Base-by-base conservation (phyloP, 805 yeast species). In the Candida orba region DNA sequence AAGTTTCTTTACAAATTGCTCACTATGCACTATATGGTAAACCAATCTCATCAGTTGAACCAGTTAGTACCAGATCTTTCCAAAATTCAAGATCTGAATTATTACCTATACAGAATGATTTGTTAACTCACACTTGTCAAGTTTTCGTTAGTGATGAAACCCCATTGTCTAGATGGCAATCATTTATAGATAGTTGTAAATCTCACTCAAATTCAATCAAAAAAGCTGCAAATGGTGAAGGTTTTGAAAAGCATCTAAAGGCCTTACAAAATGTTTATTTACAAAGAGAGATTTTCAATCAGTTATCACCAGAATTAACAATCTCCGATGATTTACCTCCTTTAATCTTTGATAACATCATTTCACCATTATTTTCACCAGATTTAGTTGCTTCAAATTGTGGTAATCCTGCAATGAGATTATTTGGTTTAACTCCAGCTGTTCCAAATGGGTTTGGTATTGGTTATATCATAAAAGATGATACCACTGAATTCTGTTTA, bases 361-460 rank as follows among this genome's bases (percentile, higher is more conserved):
- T 67, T 7, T 49, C 47, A 7, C 70, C 71, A 25, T 53, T 68
- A 32, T 67, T 65, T 35, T 62, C 62, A 8, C 72, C 73, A 3
- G 74, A 69, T 43, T 52, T 70, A 42, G 54, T 69, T 36, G 71
- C 87, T 4, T 78, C 89, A 29, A 89, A 89, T 63, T 89, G 97
- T 67, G 97, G 97, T 18, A 89, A 88, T 60, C 89, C 95, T 10
- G 87, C 96, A 1, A 74, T 89, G 56, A 80, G 81, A 42, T 68
- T 85, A 30, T 89, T 89, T 67, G 96, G 96, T 2, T 79, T 89
- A 46, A 91, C 95, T 0, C 96, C 97, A 2, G 93, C 90, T 2
- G 72, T 79, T 17, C 80, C 88, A 37, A 88, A 84, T 54, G 97
- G 97, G 0, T 88, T 83, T 63, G 96, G 96, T n/a, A 72, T 89